These are phyloP conservation scores for Eimeria necatrix DNA, from an alignment of 169 alveolate genomes.

Conservation along the genomic window DNA sequence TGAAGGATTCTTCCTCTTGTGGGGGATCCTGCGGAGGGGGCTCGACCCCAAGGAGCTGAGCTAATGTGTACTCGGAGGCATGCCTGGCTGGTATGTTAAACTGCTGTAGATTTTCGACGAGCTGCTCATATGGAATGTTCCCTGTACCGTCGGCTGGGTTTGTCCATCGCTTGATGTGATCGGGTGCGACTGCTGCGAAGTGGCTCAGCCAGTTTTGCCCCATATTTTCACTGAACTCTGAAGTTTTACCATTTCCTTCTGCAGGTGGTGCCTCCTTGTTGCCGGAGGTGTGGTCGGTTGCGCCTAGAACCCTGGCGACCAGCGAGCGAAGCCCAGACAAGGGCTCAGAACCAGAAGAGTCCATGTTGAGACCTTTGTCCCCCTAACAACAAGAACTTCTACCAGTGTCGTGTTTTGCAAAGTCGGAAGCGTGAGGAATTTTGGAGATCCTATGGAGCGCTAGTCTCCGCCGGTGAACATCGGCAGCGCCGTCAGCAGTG, in stretches of 20 bases:
- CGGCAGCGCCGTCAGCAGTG: slow-evolving; percentile 73
- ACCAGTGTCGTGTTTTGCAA: not conserved
- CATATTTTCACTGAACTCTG: not conserved
- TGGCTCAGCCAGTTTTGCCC: slow-evolving; percentile 77
- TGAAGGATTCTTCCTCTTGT: not conserved
- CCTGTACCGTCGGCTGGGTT: slow-evolving; percentile 78
- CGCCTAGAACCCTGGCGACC: slow-evolving; percentile 73
- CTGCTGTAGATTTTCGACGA: slow-evolving; percentile 71
- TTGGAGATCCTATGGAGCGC: slow-evolving; percentile 50
- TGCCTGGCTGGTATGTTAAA: slow-evolving; percentile 77
- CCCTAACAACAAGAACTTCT: not conserved
- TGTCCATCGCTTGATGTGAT: slow-evolving; percentile 78
- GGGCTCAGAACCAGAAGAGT: slow-evolving; percentile 55
- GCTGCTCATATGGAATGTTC: slow-evolving; percentile 72
- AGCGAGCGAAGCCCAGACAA: slow-evolving; percentile 77
- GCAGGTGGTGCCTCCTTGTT: not conserved
- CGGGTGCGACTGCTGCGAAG: slow-evolving; percentile 76
- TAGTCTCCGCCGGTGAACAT: slow-evolving; percentile 68
- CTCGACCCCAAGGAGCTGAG: slow-evolving; percentile 59
- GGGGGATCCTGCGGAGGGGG: slow-evolving; percentile 59
- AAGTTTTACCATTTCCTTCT: not conserved
- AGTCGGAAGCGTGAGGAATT: not conserved
- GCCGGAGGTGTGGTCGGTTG: slow-evolving; percentile 48
- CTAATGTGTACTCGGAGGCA: slow-evolving; percentile 65
- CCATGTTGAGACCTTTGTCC: slow-evolving; percentile 54